These are phyloP conservation scores for Dissoconium aciculare DNA, from an alignment of 2,329 filamentous ascomycete genomes.

Conservation along the genomic window DNA sequence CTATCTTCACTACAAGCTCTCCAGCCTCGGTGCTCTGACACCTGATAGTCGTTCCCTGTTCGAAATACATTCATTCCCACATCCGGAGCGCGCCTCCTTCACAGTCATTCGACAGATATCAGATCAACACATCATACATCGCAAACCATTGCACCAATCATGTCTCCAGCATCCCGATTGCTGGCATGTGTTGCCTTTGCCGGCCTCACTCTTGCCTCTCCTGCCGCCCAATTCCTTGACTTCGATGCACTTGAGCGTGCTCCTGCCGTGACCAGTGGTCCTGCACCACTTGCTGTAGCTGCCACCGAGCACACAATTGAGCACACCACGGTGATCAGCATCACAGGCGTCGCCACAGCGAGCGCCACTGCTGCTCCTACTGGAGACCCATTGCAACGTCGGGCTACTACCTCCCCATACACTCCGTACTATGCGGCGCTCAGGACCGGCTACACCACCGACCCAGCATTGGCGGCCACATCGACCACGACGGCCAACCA, in stretches of 20 bases:
- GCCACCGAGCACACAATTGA: slow-evolving; percentile 9
- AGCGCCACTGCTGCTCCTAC: slow-evolving; percentile 4
- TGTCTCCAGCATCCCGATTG: neutral
- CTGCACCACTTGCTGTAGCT: slow-evolving; percentile 5
- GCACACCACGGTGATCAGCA: slow-evolving; percentile 11
- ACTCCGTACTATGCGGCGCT: slow-evolving; percentile 15
- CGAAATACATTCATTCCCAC: too few species aligned
- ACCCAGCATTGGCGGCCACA: slow-evolving; percentile 12
- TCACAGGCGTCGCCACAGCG: slow-evolving; percentile 10
- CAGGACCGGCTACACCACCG: slow-evolving; percentile 14
- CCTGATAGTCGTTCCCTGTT: too few species aligned
- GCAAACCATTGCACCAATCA: too few species aligned
- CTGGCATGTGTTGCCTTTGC: neutral
- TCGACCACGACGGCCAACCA: slow-evolving; percentile 14
- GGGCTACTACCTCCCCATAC: slow-evolving; percentile 4
- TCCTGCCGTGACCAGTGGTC: slow-evolving; percentile 12
- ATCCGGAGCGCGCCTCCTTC: too few species aligned
- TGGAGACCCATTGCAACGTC: neutral
- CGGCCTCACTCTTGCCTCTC: neutral
- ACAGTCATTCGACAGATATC: too few species aligned
- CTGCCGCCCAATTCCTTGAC: slow-evolving; percentile 5
- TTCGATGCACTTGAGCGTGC: slow-evolving; percentile 10
- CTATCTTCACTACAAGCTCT: too few species aligned
- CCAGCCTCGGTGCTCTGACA: too few species aligned
- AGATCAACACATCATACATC: too few species aligned